Conservation (phyloP, 139 green algal genomes). For the Micromonas pusilla region DNA sequence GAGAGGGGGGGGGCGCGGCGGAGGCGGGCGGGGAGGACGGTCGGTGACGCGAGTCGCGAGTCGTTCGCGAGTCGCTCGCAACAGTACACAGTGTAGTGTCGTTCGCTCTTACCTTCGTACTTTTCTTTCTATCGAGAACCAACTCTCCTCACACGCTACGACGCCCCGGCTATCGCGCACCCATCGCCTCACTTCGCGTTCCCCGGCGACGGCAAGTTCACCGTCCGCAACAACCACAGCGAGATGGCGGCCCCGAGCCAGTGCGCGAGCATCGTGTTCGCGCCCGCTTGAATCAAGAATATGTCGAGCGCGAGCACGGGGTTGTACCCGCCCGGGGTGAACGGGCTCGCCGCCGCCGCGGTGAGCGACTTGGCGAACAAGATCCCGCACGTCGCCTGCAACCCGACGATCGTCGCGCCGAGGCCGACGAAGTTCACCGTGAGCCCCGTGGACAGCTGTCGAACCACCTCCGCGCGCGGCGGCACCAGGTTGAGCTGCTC, state of each 20-base stretch:
- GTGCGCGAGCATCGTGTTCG: slow-evolving; percentile 85
- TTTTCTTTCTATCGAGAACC: too few relatives aligned
- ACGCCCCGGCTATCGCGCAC: too few relatives aligned
- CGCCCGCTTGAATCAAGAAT: slow-evolving; percentile 92
- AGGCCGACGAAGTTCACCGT: slow-evolving; percentile 77
- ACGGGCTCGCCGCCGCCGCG: slow-evolving; percentile 54
- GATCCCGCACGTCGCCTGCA: slow-evolving; percentile 83
- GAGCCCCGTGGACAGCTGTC: slow-evolving; percentile 55
- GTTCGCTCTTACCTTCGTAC: too few relatives aligned
- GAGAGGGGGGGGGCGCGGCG: too few relatives aligned
- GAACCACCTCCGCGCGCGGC: slow-evolving; percentile 40
- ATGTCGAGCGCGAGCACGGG: slow-evolving; percentile 96
- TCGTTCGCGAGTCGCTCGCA: too few relatives aligned
- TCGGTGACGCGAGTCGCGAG: too few relatives aligned
- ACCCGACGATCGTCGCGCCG: slow-evolving; percentile 64
- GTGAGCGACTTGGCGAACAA: slow-evolving; percentile 96
- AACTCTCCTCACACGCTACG: too few relatives aligned
- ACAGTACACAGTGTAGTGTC: too few relatives aligned
- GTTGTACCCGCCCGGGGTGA: slow-evolving; percentile 64
- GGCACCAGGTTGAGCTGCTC: slow-evolving; percentile 21
- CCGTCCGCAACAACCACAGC: slow-evolving; percentile 66
- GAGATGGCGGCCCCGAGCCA: slow-evolving; percentile 73
- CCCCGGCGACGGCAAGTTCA: slow-evolving; percentile 14
- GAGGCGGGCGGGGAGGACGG: too few relatives aligned
- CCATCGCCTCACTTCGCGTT: too few relatives aligned